Evolutionary conservation across 768 basidiomycete species (phyloP).

Genomic region (Boletus patriciae): DNA sequence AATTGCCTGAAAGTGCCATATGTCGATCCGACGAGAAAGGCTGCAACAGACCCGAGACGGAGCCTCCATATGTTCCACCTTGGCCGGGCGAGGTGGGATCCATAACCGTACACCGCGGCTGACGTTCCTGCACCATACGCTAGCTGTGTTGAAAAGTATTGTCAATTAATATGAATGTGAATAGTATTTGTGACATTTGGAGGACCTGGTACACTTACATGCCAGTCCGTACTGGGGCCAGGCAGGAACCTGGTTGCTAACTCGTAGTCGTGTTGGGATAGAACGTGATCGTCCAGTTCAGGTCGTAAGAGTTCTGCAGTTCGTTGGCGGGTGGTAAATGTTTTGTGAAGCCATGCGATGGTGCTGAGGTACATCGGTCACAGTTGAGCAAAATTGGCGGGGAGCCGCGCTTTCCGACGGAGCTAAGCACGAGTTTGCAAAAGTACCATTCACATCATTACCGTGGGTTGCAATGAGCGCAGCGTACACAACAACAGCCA

Average conservation of each 20-base stretch:
- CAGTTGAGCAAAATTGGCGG: neutral
- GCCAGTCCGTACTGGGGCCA: slow-evolving; percentile 44
- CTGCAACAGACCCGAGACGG: slow-evolving; percentile 23
- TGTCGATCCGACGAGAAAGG: slow-evolving; percentile 30
- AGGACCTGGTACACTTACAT: slow-evolving; percentile 35
- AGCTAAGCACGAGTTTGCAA: neutral
- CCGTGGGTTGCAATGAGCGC: slow-evolving; percentile 4
- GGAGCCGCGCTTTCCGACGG: neutral
- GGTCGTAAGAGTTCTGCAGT: slow-evolving; percentile 32
- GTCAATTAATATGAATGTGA: slow-evolving; percentile 2
- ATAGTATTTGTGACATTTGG: neutral
- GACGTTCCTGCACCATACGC: slow-evolving; percentile 25
- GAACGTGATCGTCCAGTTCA: slow-evolving; percentile 29
- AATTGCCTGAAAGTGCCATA: slow-evolving; percentile 36
- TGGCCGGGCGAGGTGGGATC: slow-evolving; percentile 27
- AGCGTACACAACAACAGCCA: slow-evolving; percentile 4
- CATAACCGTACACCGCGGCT: slow-evolving; percentile 28
- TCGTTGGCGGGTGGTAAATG: slow-evolving; percentile 45
- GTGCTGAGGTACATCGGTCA: slow-evolving; percentile 28
- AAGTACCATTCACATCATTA: slow-evolving; percentile 1
- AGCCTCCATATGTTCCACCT: slow-evolving; percentile 29
- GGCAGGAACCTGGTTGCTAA: slow-evolving; percentile 55
- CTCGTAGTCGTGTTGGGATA: slow-evolving; percentile 52
- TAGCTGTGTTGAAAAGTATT: slow-evolving; percentile 9
- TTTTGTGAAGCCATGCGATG: slow-evolving; percentile 40